Evolutionary conservation across 805 yeast species (phyloP).

Genomic region (Teunomyces atbi): DNA sequence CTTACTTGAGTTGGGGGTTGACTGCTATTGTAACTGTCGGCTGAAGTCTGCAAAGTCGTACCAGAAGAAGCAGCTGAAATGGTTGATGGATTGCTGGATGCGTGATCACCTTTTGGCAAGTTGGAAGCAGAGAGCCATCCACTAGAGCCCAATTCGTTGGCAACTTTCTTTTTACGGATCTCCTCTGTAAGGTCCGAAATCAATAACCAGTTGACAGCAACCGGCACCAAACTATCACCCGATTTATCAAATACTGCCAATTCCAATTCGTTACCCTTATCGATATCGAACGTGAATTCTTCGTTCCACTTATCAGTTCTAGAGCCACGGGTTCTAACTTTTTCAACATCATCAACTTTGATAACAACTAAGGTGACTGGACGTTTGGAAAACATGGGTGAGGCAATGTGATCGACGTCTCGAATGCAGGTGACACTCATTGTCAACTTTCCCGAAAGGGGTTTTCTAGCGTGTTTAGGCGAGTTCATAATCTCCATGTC

Average conservation of each 20-base stretch:
- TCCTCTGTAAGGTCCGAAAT: conserved; percentile 93
- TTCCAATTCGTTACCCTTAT: conserved; percentile 90
- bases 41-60: neutral
- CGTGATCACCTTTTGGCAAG: conserved; percentile 24
- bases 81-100: neutral
- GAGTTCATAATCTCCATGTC: conserved; percentile 66
- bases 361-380: conserved; percentile 78
- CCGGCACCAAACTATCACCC: conserved; percentile 71
- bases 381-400: conserved; percentile 72
- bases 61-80: neutral
- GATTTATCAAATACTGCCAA: conserved; percentile 80
- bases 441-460: conserved; percentile 76
- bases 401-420: conserved; percentile 90
- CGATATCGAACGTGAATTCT: conserved; percentile 74
- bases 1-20: neutral
- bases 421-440: conserved; percentile 74
- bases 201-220: conserved; percentile 89
- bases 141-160: conserved; percentile 61
- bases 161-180: conserved; percentile 84
- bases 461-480: conserved; percentile 75
- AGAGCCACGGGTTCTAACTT: conserved; percentile 71
- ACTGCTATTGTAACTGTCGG: neutral
- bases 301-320: conserved; percentile 83
- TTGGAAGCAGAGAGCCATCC: conserved; percentile 90
- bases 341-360: conserved; percentile 85